Evolutionary conservation across 176 grass and related monocot species (phyloP), one percentile per base, ranked within the genome.

Genomic region (Eleusine indica): DNA sequence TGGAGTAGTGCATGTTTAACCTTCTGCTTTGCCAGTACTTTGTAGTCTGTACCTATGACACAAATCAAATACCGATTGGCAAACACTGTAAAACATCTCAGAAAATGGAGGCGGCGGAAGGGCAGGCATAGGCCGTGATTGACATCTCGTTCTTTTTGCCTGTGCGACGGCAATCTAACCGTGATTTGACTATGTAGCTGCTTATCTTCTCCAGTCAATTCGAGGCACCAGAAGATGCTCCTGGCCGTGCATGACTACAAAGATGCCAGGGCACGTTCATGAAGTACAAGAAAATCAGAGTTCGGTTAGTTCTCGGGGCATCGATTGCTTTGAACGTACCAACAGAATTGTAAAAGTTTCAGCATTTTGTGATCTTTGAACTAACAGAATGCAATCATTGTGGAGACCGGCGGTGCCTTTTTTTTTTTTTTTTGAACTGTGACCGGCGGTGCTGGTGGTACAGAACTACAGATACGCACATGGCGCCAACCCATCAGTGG

Each of bases 241-340:
- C 9, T 11, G 44, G 44, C 61, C 78, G 63, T 75, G 78, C 78
- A 66, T 41, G 85, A 57, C 54, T 80, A 35, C 17, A 21, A n/a
- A 70, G 65, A 76, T 87, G 52, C 51, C 41, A 17, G 32, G 77
- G 70, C 80, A 83, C 69, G 66, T 63, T 68, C 30, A 16, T 44
- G 19, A 18, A 63, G 86, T 63, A 82, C 71, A 71, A 3, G 2
- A n/a, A 47, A 71, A 44, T 21, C 83, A 77, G 82, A 84, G 38
- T 37, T 47, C 47, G 15, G 70, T 74, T 80, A 58, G 52, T 66
- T 9, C 65, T 48, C 13, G 28, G 10, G 52, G 66, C 68, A 60
- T 62, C 58, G 66, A 32, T 15, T 21, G 75, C 21, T 66, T 38
- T 32, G 64, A 16, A 35, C 13, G 14, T 8, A 61, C 7, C 21